phyloP scores from a whole-genome alignment of 306 rosid genomes.

The Castanopsis chinensis region DNA sequence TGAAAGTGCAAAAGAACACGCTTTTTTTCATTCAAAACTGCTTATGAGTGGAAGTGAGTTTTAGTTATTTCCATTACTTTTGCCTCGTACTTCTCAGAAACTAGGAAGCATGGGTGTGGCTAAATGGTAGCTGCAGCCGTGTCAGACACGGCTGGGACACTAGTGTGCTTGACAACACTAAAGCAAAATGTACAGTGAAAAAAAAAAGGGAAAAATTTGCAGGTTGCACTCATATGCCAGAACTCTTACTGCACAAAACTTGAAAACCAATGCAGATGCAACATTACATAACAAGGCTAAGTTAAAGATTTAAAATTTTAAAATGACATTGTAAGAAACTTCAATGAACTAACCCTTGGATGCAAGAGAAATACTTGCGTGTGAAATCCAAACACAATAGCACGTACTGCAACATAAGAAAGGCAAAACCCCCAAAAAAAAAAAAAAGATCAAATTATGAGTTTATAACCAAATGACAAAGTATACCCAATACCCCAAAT shows the following conservation, averaged over 20 bases:
- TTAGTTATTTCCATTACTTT: background rate
- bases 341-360: slow-evolving; percentile 57
- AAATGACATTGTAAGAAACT: background rate
- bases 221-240: background rate
- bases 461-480: background rate
- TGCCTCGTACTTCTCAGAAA: background rate
- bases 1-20: background rate
- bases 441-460: background rate
- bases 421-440: background rate
- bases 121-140: too few relatives aligned
- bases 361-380: slow-evolving; percentile 60
- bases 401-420: slow-evolving; percentile 65
- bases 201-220: background rate
- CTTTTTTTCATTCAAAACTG: background rate
- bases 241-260: background rate
- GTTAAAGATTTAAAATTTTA: background rate
- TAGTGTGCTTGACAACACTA: background rate
- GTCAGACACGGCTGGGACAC: too few relatives aligned
- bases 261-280: background rate
- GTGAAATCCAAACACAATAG: slow-evolving; percentile 89
- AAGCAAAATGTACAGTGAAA: too few relatives aligned
- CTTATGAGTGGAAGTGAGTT: background rate
- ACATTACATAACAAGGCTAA: background rate
- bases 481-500: background rate
- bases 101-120: too few relatives aligned